These are phyloP conservation scores for Fraxinus angustifolia DNA, from an alignment of 305 asterid genomes.

Conservation along the genomic window DNA sequence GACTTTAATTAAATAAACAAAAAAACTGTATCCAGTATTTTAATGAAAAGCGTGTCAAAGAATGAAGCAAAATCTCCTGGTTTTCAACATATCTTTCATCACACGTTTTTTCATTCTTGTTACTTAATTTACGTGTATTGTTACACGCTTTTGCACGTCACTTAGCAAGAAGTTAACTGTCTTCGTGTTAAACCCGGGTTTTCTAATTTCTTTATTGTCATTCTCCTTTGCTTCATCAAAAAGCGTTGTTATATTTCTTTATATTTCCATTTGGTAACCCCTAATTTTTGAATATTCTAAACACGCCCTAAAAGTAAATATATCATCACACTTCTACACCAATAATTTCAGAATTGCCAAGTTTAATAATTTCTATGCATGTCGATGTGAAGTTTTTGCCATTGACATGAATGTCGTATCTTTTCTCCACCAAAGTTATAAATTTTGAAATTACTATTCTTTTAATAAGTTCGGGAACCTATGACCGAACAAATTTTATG, in stretches of 20 bases:
- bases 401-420: background rate
- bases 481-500: background rate
- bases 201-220: slow-evolving; percentile 6
- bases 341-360: background rate
- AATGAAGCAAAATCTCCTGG: background rate
- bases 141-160: slow-evolving; percentile 15
- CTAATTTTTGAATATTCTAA: background rate
- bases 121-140: background rate
- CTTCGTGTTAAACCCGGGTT: slow-evolving; percentile 13
- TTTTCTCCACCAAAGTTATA: background rate
- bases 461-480: background rate
- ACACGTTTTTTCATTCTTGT: background rate
- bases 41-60: background rate
- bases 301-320: background rate
- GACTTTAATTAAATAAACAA: background rate
- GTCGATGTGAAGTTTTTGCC: background rate
- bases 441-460: background rate
- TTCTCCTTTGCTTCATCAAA: slow-evolving; percentile 31
- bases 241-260: slow-evolving; percentile 19
- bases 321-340: background rate
- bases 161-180: slow-evolving; percentile 21
- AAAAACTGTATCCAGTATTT: background rate
- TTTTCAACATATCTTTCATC: background rate
- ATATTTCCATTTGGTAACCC: slow-evolving; percentile 14
- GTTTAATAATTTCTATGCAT: background rate